phyloP scores from a whole-genome alignment of 192 early-diverging fungal genomes.

The Diversispora epigaea region DNA sequence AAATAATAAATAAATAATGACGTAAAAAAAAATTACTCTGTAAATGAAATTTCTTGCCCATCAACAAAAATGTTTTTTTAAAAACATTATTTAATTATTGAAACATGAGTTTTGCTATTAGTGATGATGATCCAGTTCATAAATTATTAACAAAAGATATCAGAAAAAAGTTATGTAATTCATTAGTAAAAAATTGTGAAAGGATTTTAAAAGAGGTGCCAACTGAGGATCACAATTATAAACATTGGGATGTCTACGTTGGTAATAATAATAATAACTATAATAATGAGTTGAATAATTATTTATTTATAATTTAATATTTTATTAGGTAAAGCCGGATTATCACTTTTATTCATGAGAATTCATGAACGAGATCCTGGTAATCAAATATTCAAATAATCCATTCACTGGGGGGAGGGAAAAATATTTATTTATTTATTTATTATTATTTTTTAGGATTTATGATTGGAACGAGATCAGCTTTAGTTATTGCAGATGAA shows the following conservation, averaged over 20 bases:
- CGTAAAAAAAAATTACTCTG: too few species aligned
- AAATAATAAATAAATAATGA: too few species aligned
- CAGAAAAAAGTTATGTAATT: neutral
- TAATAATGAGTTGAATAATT: too few species aligned
- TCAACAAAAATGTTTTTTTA: too few species aligned
- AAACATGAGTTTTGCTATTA: too few species aligned
- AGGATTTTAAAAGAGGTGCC: slow-evolving; percentile 1
- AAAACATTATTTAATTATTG: too few species aligned
- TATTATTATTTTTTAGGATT: slow-evolving; percentile 7
- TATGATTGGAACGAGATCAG: neutral
- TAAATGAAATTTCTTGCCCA: too few species aligned
- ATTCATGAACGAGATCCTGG: slow-evolving; percentile 22
- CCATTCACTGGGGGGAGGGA: too few species aligned
- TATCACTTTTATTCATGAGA: slow-evolving; percentile 15
- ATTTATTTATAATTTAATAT: too few species aligned
- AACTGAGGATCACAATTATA: neutral
- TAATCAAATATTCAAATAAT: neutral
- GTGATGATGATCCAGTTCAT: too few species aligned
- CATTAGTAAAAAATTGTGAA: neutral
- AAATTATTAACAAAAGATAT: too few species aligned
- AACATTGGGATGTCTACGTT: slow-evolving; percentile 20
- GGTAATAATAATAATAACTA: neutral
- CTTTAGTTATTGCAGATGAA: slow-evolving; percentile 17
- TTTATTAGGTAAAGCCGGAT: slow-evolving; percentile 8
- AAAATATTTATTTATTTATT: neutral